A percentile compares a stretch with the other conserved stretches of the same genome.
Conservation (phyloP, 306 rosid genomes). For the Gastrolobium bilobum region DNA sequence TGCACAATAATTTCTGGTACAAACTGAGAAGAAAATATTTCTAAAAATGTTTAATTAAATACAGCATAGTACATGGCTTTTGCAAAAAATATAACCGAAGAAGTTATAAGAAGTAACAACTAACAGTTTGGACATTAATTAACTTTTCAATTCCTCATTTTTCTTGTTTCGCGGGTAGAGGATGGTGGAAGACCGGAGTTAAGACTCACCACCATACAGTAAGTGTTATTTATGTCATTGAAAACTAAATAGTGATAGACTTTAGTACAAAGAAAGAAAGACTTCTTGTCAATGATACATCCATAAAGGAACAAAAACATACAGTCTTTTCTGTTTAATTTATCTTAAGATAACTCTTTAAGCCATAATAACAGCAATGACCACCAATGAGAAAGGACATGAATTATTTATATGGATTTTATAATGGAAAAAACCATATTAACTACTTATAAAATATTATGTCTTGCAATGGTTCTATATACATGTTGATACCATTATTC, state of each 20-base stretch:
- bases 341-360: conserved; percentile 32
- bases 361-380: conserved; percentile 32
- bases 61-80: conserved; percentile 15
- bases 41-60: conserved; percentile 28
- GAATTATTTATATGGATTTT: conserved; percentile 33
- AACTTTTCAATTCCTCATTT: not conserved
- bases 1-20: conserved; percentile 23
- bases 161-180: not conserved
- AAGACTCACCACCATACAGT: not conserved
- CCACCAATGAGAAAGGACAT: conserved; percentile 21
- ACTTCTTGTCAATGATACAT: conserved; percentile 7
- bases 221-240: not conserved
- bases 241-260: not conserved
- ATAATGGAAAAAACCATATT: conserved; percentile 24
- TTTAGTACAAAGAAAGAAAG: conserved; percentile 1
- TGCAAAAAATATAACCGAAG: conserved; percentile 17
- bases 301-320: conserved; percentile 34
- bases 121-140: not conserved
- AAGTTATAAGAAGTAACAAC: conserved; percentile 10
- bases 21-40: not conserved
- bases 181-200: not conserved
- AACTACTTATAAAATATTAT: not conserved
- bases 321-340: not conserved
- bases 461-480: conserved; percentile 20
- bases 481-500: conserved; percentile 38